A percentile compares a stretch with the other conserved stretches of the same genome.
Conservation (phyloP, 2,329 filamentous ascomycete species). For the Alternaria sp. region DNA sequence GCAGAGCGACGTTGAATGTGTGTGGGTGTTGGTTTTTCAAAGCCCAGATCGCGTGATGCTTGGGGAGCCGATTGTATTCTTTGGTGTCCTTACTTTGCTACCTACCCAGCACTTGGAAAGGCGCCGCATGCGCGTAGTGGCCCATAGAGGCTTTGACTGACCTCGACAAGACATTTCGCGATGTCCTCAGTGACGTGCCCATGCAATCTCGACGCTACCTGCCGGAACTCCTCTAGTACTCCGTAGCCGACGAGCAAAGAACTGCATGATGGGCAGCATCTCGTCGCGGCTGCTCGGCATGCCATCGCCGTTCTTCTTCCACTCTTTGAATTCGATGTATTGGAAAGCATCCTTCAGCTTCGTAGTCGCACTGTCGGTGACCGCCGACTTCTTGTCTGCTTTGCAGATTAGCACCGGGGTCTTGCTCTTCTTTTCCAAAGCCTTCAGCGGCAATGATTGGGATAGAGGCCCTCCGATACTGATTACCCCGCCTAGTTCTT, state of each 20-base stretch:
- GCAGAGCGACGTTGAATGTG: neutral
- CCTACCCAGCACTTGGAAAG: slow-evolving; percentile 13
- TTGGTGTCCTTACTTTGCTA: neutral
- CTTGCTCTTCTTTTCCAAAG: slow-evolving; percentile 58
- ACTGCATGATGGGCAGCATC: slow-evolving; percentile 90
- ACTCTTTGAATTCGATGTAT: slow-evolving; percentile 48
- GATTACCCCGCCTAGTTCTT: slow-evolving; percentile 65
- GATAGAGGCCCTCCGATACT: slow-evolving; percentile 69
- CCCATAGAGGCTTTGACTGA: neutral
- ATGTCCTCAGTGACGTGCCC: neutral
- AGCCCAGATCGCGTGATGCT: neutral
- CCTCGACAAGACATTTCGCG: neutral
- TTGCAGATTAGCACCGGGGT: slow-evolving; percentile 70
- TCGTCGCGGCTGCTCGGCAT: slow-evolving; percentile 88
- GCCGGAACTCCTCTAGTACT: slow-evolving; percentile 61
- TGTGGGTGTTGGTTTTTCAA: neutral
- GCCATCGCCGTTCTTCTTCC: slow-evolving; percentile 68
- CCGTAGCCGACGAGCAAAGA: slow-evolving; percentile 70
- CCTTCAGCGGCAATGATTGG: slow-evolving; percentile 33
- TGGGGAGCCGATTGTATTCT: neutral
- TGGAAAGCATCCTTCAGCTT: slow-evolving; percentile 70
- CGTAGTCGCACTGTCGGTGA: slow-evolving; percentile 69
- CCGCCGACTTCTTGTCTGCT: slow-evolving; percentile 57
- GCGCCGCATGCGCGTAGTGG: neutral
- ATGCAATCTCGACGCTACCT: slow-evolving; percentile 58